Evolutionary conservation across 2,329 filamentous ascomycete species (phyloP), one percentile per base, ranked within the genome.

Genomic region (Pyrenochaeta sp.): DNA sequence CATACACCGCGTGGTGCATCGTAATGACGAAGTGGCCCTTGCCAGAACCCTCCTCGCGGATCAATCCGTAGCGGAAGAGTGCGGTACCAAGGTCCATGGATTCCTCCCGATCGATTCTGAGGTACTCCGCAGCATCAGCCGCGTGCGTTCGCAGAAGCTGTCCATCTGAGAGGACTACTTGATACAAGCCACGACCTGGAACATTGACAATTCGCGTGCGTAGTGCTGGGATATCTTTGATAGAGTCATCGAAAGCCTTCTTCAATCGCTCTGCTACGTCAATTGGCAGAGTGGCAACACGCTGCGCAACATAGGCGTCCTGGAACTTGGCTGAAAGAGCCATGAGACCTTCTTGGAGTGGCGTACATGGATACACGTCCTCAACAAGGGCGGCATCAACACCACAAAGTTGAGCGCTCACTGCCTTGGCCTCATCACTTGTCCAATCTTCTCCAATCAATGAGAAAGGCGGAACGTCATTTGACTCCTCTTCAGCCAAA

Each of bases 1-100:
- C 79, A 47, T 81, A 81, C 1, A 81, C 63, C 4, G 76, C 76
- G 39, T 81, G 78, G 44, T 81, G 78, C 36, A 78, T 72, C 0
- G 75, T 76, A 67, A 77, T 77, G 3, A 79, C 69, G 13, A 81
- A 75, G 50, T 77, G 72, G 2, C 53, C 53, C 17, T 61, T 61
- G 14, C 57, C 58, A 17, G 31, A 55, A 15, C 35, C 52, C 4
- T 38, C 26, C 18, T 63, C 44, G 11, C 51, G 60, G 4, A 73
- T 50, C 7, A 76, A 52, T 8, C 65, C 72, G 35, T 69, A 73
- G 10, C 71, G 65, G 36, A 71, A 67, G 0, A 77, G 56, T 7
- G 60, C 57, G 17, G 63, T 58, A 2, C 74, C 74, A 6, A 75
- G 65, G n/a, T 67, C 68, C 67, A 75, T 74, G 1, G 55, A 45